Base-by-base conservation (phyloP, 768 basidiomycete species). In the Suillus luteus region DNA sequence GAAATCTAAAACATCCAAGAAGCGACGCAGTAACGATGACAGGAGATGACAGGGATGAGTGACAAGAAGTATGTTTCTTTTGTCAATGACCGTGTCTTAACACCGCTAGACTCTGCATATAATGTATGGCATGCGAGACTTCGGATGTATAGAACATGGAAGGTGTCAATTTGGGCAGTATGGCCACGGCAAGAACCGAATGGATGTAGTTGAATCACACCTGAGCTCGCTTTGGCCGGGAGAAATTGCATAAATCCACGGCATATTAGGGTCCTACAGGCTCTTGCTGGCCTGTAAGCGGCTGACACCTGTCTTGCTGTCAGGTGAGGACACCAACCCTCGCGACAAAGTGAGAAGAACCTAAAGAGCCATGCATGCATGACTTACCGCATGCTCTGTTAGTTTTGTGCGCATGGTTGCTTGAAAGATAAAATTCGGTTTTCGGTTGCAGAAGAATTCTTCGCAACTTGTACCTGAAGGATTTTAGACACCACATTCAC, bases 1-100 rank as follows among this genome's bases (percentile, higher is more conserved):
- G 58, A 90, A 86, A 73, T 86, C 81, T 69, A 89, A 89, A 69
- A 92, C 89, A 3, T 89, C 87, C 5, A 92, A 91, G 71, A 93
- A 93, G 76, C 86, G 89, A 49, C 83, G 80, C 17, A 17, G 40
- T 12, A 17, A 41, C 17, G 27, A 58, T 27, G 57, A 31, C 41
- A 58, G 11, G 40, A 27, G 57, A 27, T 58, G 4, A 58, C 24
- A 41, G 24, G 17, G 8, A 58, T 31, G 57, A 58, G 10, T 41
- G 27, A 27, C 24, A n/a, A 40, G 24, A 19, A 40, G 17, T 27
- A 24, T 40, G 17, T 19, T 41, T 31, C 5, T 41, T 27, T 57
- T 58, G 5, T 27, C 4, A 5, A 57, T 10, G 24, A 10, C 15
- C 9, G 15, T 40, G 15, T 41, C 17, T 58, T 41, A 40, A 41